Base-by-base conservation (phyloP, 2,329 filamentous ascomycete genomes). In the Talaromyces sp. region DNA sequence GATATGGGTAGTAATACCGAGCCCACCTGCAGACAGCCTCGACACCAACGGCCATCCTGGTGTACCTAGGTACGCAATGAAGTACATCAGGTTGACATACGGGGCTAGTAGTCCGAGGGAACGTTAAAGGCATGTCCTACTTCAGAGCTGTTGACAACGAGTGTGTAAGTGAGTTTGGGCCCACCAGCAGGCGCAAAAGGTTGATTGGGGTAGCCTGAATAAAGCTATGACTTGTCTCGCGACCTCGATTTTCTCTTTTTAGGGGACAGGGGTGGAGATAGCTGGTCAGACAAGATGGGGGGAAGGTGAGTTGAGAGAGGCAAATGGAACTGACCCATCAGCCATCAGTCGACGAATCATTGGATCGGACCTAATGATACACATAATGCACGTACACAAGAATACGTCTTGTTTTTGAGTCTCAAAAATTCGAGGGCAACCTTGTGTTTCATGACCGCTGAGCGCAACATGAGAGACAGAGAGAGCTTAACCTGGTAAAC, bases 381-480 rank as follows among this genome's bases (percentile, higher is more conserved):
- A 22, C 22, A 25, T 59, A 10, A 25, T 59, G 56, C 17, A 45
- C 22, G 37, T 59, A 31, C 15, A 45, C 39, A 45, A 33, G 56
- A 41, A 41, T 27, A 22, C 19, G 22, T 59, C 39, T 59, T 41
- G 17, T 45, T 59, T 58, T 59, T 59, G 37, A 39, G 56, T 39
- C 22, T 59, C 27, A 31, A n/a, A 19, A 45, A 59, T 56, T 59
- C 56, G 56, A 59, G 56, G 37, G 27, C 35, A 50, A 52, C 27
- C 13, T 59, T 59, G 56, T 59, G 56, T 59, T 59, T 59, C 56
- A 43, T 59, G 33, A 10, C 49, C 49, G 25, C 49, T 52, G 9
- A n/a, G 27, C 5, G 6, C 15, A 50, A 27, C 15, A 6, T 17
- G 22, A 45, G 33, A 39, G n/a, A 8, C 50, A 13, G n/a, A 56